A percentile compares a stretch with the other conserved stretches of the same genome.
Conservation (phyloP, 495 filamentous ascomycete genomes). For the Annulohypoxylon moriforme region DNA sequence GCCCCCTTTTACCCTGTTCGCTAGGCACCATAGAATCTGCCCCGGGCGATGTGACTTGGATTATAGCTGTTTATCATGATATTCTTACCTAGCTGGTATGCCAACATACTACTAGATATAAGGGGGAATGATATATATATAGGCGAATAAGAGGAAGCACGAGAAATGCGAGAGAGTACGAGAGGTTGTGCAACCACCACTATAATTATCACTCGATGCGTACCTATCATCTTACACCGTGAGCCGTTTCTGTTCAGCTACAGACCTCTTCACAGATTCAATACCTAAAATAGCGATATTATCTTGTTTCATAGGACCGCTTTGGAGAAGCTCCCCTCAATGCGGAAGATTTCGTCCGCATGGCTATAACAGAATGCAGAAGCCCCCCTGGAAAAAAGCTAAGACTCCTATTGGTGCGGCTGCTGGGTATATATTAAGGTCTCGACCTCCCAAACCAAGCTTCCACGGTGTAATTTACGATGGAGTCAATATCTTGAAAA, state of each 20-base stretch:
- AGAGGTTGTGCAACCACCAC: neutral
- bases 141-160: neutral
- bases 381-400: neutral
- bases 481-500: neutral
- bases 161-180: neutral
- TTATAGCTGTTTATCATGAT: too few species aligned
- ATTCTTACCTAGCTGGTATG: too few species aligned
- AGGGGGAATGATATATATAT: too few species aligned
- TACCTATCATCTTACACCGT: neutral
- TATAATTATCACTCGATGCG: neutral
- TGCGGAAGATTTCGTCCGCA: neutral
- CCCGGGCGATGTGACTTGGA: too few species aligned
- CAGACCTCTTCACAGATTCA: neutral
- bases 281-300: neutral
- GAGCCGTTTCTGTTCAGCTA: neutral
- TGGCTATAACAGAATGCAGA: neutral
- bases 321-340: neutral
- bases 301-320: neutral
- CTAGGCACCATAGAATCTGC: too few species aligned
- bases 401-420: neutral
- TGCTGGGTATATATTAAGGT: neutral
- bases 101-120: too few species aligned
- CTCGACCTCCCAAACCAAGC: neutral
- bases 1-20: too few species aligned
- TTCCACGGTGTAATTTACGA: neutral